A percentile compares a stretch with the other conserved stretches of the same genome.
These are phyloP conservation scores for Auricularia heimuer DNA, from an alignment of 768 basidiomycete species.

Conservation along the genomic window DNA sequence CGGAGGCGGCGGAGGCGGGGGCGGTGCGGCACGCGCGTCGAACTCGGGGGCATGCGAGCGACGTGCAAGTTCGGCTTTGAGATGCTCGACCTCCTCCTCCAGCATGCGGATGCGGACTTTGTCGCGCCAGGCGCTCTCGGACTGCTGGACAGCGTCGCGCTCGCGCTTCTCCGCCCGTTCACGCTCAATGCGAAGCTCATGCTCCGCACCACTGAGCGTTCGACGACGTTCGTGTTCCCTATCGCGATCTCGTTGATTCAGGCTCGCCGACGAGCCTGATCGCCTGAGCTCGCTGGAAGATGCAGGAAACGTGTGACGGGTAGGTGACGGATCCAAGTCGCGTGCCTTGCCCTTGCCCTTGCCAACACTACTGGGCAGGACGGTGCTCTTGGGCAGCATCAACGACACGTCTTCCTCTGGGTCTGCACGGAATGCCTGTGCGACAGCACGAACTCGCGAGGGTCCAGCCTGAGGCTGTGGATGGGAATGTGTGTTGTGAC, in stretches of 20 bases:
- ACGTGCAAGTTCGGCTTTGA: conserved; percentile 42
- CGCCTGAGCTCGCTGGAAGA: background rate
- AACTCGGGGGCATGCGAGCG: background rate
- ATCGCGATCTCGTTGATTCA: background rate
- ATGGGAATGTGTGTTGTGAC: conserved; percentile 16
- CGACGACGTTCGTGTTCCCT: background rate
- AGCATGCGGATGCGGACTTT: conserved; percentile 7
- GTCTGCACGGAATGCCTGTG: conserved; percentile 35
- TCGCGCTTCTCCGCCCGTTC: conserved; percentile 51
- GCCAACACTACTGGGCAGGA: conserved; percentile 21
- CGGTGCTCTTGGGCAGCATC: conserved; percentile 35
- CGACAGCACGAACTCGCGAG: conserved; percentile 37
- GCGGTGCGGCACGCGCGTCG: conserved; percentile 23
- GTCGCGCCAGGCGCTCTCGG: conserved; percentile 18
- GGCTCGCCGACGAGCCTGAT: background rate
- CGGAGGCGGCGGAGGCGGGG: conserved; percentile 33
- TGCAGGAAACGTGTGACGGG: background rate
- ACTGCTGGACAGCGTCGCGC: conserved; percentile 37
- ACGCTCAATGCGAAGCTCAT: conserved; percentile 25
- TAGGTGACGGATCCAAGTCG: background rate
- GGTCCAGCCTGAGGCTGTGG: conserved; percentile 26
- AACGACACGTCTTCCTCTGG: conserved; percentile 44
- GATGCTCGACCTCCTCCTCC: conserved; percentile 41
- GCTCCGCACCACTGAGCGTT: background rate
- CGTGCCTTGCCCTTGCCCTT: conserved; percentile 22